A percentile compares a stretch with the other conserved stretches of the same genome.
Evolutionary conservation across 495 filamentous ascomycete species (phyloP).

Genomic region (Penicillium arizonense): DNA sequence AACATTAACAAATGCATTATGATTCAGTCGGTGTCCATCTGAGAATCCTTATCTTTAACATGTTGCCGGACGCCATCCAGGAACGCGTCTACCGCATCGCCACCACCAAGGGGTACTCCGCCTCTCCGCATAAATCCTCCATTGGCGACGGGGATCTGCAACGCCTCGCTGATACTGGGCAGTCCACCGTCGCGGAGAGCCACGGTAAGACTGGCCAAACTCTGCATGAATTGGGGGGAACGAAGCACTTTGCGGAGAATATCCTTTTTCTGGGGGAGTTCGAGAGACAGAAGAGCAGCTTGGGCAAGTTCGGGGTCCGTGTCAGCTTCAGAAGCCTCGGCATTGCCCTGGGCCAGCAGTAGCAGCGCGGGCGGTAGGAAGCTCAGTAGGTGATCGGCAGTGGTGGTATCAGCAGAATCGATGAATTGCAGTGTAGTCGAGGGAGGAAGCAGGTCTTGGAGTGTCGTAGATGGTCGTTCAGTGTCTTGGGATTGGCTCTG

Average conservation of each 20-base stretch:
- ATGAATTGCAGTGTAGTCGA: conserved; percentile 74
- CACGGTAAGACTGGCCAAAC: conserved; percentile 75
- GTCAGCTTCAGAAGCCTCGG: conserved; percentile 55
- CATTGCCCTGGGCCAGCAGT: conserved; percentile 67
- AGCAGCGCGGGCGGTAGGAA: conserved; percentile 75
- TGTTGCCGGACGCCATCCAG: conserved; percentile 80
- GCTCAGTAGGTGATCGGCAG: conserved; percentile 70
- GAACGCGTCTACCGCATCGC: conserved; percentile 87
- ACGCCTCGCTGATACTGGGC: conserved; percentile 81
- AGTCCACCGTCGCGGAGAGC: conserved; percentile 92
- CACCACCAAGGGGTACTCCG: conserved; percentile 80
- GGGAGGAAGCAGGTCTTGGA: conserved; percentile 80
- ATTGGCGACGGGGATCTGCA: conserved; percentile 75
- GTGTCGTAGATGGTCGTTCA: conserved; percentile 73
- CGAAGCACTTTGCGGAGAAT: conserved; percentile 81
- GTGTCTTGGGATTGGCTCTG: conserved; percentile 46
- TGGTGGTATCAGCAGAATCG: conserved; percentile 58
- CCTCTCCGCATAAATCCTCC: conserved; percentile 73
- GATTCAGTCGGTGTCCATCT: conserved; percentile 51
- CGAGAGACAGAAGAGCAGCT: conserved; percentile 73
- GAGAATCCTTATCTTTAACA: conserved; percentile 48
- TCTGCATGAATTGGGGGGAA: conserved; percentile 89
- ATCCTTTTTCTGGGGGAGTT: conserved; percentile 72
- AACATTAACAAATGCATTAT: not conserved
- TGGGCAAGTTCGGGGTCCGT: conserved; percentile 63